These are phyloP conservation scores for Hirsutella rhossiliensis DNA, from an alignment of 2,329 filamentous ascomycete species.

Conservation along the genomic window DNA sequence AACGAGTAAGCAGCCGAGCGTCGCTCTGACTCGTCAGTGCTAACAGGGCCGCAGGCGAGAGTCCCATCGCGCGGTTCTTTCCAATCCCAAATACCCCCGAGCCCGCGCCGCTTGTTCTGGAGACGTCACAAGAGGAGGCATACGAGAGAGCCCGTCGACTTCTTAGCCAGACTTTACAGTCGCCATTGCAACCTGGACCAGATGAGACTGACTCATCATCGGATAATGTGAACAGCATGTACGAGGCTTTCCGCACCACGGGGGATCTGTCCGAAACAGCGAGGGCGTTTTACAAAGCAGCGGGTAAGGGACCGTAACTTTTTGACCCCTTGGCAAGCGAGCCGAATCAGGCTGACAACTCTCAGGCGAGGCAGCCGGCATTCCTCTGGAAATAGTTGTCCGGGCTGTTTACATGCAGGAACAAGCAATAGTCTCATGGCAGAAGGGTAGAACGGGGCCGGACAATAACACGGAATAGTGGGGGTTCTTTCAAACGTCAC, in stretches of 20 bases:
- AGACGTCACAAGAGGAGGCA: conserved; percentile 13
- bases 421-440: conserved; percentile 21
- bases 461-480: neutral
- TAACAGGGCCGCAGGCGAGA: conserved; percentile 10
- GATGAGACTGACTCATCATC: neutral
- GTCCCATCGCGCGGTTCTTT: conserved; percentile 21
- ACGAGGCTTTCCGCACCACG: conserved; percentile 18
- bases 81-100: conserved; percentile 13
- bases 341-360: no score
- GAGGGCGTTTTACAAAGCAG: conserved; percentile 18
- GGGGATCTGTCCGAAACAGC: conserved; percentile 19
- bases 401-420: conserved; percentile 27
- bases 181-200: neutral
- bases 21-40: neutral
- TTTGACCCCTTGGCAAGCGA: no score
- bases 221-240: conserved; percentile 3
- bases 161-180: conserved; percentile 8
- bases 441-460: conserved; percentile 7
- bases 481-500: neutral
- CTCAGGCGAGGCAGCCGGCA: conserved; percentile 17
- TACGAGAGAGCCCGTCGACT: conserved; percentile 10
- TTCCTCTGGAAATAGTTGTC: conserved; percentile 20
- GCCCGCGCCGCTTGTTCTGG: conserved; percentile 6
- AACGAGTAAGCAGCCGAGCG: conserved; percentile 12
- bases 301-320: conserved; percentile 11